These are phyloP conservation scores for Phytophthora multivora DNA, from an alignment of 352 stramenopile genomes.

Conservation along the genomic window DNA sequence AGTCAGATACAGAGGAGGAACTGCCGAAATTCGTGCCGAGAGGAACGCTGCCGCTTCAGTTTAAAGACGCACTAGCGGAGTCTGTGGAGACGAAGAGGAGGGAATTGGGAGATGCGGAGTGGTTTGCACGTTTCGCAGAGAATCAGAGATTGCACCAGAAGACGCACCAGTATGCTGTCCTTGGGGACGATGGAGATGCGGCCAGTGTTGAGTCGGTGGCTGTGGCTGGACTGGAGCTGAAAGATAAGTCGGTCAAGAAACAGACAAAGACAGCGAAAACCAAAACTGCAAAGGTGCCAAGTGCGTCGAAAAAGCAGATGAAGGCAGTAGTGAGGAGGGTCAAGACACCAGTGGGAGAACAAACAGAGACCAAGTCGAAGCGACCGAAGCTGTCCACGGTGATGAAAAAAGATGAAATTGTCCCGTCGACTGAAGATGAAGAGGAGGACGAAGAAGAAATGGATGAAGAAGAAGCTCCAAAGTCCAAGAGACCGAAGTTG, in stretches of 20 bases:
- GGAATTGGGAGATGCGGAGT: conserved; percentile 20
- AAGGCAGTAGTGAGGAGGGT: neutral
- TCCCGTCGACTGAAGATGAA: neutral
- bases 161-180: conserved; percentile 18
- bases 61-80: neutral
- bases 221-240: neutral
- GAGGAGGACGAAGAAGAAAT: neutral
- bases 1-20: conserved; percentile 12
- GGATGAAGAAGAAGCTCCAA: neutral
- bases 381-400: neutral
- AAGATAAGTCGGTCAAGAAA: neutral
- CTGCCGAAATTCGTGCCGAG: conserved; percentile 24
- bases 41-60: conserved; percentile 20
- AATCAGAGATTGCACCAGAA: conserved; percentile 21
- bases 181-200: conserved; percentile 3
- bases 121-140: conserved; percentile 22
- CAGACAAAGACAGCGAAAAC: neutral
- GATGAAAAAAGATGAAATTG: neutral
- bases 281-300: neutral
- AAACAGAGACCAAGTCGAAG: neutral
- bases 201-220: neutral
- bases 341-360: neutral
- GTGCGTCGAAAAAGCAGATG: neutral
- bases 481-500: conserved; percentile 6
- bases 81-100: conserved; percentile 12